A percentile compares a stretch with the other conserved stretches of the same genome.
Conservation (phyloP, 192 early-diverging fungal genomes). For the Gonapodya prolifera region DNA sequence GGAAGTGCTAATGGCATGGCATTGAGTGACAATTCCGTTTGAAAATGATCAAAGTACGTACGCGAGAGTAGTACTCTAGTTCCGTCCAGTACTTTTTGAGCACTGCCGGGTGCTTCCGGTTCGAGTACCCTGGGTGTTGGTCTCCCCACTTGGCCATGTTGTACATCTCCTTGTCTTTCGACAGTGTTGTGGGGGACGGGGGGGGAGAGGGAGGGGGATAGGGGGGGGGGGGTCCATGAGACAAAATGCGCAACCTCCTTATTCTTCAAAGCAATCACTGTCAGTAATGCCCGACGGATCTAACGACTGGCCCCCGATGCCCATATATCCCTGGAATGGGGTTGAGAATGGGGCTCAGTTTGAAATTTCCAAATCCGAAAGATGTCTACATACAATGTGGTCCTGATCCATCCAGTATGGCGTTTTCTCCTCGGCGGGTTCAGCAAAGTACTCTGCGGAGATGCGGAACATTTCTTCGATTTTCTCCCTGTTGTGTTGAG, state of each 20-base stretch:
- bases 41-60: neutral
- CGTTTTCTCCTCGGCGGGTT: neutral
- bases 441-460: neutral
- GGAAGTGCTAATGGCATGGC: slow-evolving; percentile 20
- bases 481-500: too few relatives aligned
- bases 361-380: too few relatives aligned
- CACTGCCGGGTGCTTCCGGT: neutral
- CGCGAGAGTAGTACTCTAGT: neutral
- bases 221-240: too few relatives aligned
- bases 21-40: neutral
- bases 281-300: neutral
- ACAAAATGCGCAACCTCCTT: neutral
- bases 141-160: neutral
- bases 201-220: too few relatives aligned
- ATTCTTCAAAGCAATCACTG: neutral
- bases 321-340: slow-evolving; percentile 5
- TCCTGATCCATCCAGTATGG: neutral
- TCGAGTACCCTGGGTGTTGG: neutral
- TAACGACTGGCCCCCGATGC: neutral
- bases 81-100: neutral
- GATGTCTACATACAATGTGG: too few relatives aligned
- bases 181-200: too few relatives aligned
- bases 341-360: too few relatives aligned
- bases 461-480: neutral
- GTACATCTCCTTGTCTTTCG: neutral